Evolutionary conservation across 352 stramenopile genomes (phyloP), one percentile per base, ranked within the genome.

Genomic region (Pelagophyceae sp.): DNA sequence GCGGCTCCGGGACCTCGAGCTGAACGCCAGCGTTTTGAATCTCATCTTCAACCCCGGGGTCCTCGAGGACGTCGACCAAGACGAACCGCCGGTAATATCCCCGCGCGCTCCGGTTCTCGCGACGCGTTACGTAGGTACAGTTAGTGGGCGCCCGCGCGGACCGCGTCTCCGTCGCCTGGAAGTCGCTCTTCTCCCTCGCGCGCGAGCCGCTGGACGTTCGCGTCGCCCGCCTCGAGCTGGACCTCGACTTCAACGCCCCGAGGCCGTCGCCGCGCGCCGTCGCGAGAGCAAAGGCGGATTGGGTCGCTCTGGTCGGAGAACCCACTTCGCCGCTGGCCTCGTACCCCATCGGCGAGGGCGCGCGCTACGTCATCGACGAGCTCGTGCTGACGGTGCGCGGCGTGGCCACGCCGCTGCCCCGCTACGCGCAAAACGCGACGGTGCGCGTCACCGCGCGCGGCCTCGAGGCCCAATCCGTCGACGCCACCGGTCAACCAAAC

Each of bases 31-130:
- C 2, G 37, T 37, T 11, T 2, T 74, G 2, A 74, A 74, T 37
- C 19, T 6, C 20, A 15, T 74, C 17, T 74, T 74, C 67, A 74
- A 74, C 67, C 67, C 67, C n/a, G n/a, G n/a, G 67, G 19, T 74
- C 35, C 1, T 19, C 33, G 38, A 31, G 33, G 67, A 74, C 67
- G 25, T 3, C 35, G 29, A 27, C 35, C 15, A 11, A 23, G 45
- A 23, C 45, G 45, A 54, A 11, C 11, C 23, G 11, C 11, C 45
- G 11, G 45, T 54, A 54, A 54, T 23, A 54, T 23, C 11, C 45
- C 23, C 45, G 11, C 45, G 23, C 23, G 45, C 45, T 51, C 27
- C 67, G n/a, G n/a, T n/a, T n/a, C n/a, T n/a, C n/a, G n/a, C n/a
- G n/a, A n/a, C n/a, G n/a, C n/a, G n/a, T n/a, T n/a, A n/a, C n/a